These are phyloP conservation scores for Lachancea quebecensis DNA, from an alignment of 805 yeast species.

Conservation along the genomic window DNA sequence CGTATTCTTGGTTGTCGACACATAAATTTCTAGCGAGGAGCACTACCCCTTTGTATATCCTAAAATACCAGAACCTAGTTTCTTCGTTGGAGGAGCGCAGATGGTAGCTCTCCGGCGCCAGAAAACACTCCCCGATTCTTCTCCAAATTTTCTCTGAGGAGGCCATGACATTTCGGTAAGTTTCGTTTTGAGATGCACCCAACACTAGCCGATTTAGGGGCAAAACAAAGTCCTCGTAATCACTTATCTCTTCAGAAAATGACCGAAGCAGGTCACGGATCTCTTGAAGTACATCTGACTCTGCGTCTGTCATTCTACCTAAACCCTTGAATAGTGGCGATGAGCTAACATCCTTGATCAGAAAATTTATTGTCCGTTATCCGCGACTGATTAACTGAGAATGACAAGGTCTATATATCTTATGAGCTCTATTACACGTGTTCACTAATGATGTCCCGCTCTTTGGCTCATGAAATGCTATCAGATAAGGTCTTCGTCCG, in stretches of 20 bases:
- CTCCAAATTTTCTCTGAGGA: slow-evolving; percentile 27
- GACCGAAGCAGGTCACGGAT: not conserved
- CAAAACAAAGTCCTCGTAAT: not conserved
- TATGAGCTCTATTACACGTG: not conserved
- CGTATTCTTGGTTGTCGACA: slow-evolving; percentile 27
- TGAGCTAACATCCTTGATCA: too few species aligned
- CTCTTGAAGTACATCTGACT: not conserved
- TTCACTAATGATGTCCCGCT: not conserved
- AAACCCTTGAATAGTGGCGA: too few species aligned
- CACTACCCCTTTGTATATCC: slow-evolving; percentile 42
- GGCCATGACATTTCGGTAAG: slow-evolving; percentile 22
- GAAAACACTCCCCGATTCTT: slow-evolving; percentile 3
- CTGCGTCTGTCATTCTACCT: not conserved
- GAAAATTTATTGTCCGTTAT: too few species aligned
- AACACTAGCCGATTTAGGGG: slow-evolving; percentile 19
- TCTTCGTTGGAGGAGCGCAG: slow-evolving; percentile 5
- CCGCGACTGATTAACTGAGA: too few species aligned
- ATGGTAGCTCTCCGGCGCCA: not conserved
- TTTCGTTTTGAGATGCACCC: slow-evolving; percentile 24
- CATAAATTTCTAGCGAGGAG: slow-evolving; percentile 45
- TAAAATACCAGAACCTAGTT: slow-evolving; percentile 15
- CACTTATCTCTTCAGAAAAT: not conserved
- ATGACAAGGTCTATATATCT: not conserved
- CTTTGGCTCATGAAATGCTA: not conserved
- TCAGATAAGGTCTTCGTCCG: slow-evolving; percentile 18